A percentile compares a stretch with the other conserved stretches of the same genome.
These are phyloP conservation scores for Helicostylum pulchrum DNA, from an alignment of 192 early-diverging fungal species.

Conservation along the genomic window DNA sequence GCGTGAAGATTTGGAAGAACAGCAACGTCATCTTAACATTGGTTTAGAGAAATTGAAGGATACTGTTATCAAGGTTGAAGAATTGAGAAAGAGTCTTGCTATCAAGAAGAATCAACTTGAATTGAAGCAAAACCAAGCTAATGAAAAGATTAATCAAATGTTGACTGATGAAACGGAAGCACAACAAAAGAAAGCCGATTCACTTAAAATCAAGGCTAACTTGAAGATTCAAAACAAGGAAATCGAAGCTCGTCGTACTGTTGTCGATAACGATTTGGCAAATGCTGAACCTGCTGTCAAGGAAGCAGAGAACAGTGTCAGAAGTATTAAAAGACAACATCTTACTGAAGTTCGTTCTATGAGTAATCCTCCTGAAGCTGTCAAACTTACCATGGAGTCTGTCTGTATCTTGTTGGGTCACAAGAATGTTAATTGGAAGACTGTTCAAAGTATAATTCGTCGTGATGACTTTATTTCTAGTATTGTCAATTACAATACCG, in stretches of 20 bases:
- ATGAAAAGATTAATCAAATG: conserved; percentile 95
- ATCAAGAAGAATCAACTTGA: conserved; percentile 84
- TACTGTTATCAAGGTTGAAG: conserved; percentile 94
- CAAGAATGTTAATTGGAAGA: conserved; percentile 86
- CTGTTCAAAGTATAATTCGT: conserved; percentile 83
- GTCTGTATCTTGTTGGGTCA: conserved; percentile 94
- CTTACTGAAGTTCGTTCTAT: conserved; percentile 95
- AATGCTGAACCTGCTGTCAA: conserved; percentile 94
- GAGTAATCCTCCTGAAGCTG: conserved; percentile 93
- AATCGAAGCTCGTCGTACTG: conserved; percentile 70
- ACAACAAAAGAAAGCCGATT: conserved; percentile 81
- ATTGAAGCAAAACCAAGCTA: conserved; percentile 83
- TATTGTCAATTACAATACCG: conserved; percentile 96
- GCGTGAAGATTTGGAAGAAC: conserved; percentile 93
- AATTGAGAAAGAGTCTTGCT: conserved; percentile 82
- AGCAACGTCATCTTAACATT: conserved; percentile 96
- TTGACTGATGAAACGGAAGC: conserved; percentile 92
- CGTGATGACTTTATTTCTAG: conserved; percentile 96
- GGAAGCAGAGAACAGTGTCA: conserved; percentile 93
- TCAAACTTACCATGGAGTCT: conserved; percentile 96
- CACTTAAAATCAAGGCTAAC: conserved; percentile 72
- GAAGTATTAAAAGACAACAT: conserved; percentile 94
- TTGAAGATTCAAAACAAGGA: conserved; percentile 70
- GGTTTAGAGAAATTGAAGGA: conserved; percentile 94
- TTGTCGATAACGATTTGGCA: conserved; percentile 89